Conservation (phyloP, 805 yeast genomes). For the Metschnikowia cubensis region DNA sequence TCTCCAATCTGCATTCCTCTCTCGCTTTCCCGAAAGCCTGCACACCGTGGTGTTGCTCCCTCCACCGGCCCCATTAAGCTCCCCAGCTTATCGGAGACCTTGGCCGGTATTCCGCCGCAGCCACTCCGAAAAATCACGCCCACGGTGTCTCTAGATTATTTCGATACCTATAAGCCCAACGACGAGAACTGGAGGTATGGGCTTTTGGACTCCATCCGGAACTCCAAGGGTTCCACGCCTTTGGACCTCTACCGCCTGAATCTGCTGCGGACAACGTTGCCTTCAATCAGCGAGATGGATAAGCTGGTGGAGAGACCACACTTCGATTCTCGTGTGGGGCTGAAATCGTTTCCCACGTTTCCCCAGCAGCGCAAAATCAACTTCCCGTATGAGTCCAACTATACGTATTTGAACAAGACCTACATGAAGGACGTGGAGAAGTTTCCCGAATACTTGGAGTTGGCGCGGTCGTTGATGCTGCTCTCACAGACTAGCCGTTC, state of each 20-base stretch:
- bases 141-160: slow-evolving; percentile 41
- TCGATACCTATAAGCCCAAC: slow-evolving; percentile 43
- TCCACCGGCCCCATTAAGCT: slow-evolving; percentile 15
- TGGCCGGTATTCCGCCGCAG: not conserved
- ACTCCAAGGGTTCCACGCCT: slow-evolving; percentile 10
- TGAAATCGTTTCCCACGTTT: slow-evolving; percentile 20
- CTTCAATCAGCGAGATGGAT: slow-evolving; percentile 12
- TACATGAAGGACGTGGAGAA: slow-evolving; percentile 46
- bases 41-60: no score
- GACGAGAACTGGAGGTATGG: slow-evolving; percentile 44
- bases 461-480: slow-evolving; percentile 41
- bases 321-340: slow-evolving; percentile 36
- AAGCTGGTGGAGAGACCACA: slow-evolving; percentile 24
- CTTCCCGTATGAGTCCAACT: slow-evolving; percentile 52
- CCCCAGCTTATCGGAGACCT: slow-evolving; percentile 31
- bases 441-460: slow-evolving; percentile 46
- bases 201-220: slow-evolving; percentile 33
- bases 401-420: slow-evolving; percentile 46
- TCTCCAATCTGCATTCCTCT: not conserved
- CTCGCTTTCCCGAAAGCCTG: not conserved
- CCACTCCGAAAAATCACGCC: slow-evolving; percentile 18
- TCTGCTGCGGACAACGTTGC: slow-evolving; percentile 5
- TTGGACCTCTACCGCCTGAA: not conserved
- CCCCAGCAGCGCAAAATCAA: slow-evolving; percentile 35
- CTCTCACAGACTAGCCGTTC: slow-evolving; percentile 21